Evolutionary conservation across 805 yeast species (phyloP).

Genomic region (Kodamaea nitidulidarum): DNA sequence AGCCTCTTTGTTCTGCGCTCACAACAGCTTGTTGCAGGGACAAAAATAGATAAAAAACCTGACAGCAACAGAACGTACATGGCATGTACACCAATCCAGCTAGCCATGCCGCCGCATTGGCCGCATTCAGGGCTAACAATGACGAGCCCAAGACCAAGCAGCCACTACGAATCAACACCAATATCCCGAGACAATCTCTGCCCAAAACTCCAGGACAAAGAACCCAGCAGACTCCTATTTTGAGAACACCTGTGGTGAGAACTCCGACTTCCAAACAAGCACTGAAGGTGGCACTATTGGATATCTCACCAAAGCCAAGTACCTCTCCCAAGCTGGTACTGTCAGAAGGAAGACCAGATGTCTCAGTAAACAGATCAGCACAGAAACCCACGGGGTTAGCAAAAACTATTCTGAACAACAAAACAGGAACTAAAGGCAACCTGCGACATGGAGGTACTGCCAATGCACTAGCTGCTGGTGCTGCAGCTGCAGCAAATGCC

Average conservation of each 20-base stretch:
- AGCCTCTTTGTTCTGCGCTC: constrained; percentile 4
- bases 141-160: neutral
- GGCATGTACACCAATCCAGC: constrained; percentile 15
- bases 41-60: constrained; percentile 7
- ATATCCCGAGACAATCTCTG: neutral
- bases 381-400: too few relatives aligned
- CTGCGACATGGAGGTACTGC: too few relatives aligned
- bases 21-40: neutral
- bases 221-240: neutral
- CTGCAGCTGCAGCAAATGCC: neutral
- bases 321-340: too few relatives aligned
- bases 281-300: too few relatives aligned
- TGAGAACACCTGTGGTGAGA: neutral
- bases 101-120: constrained; percentile 42
- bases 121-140: constrained; percentile 33
- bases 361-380: too few relatives aligned
- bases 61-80: constrained; percentile 1
- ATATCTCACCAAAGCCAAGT: too few relatives aligned
- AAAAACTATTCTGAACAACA: too few relatives aligned
- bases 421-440: too few relatives aligned
- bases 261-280: too few relatives aligned
- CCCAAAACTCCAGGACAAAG: neutral
- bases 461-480: neutral
- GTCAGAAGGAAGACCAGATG: too few relatives aligned
- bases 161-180: constrained; percentile 1